Evolutionary conservation across 208 protist genomes (phyloP).

Genomic region (Wallacemonas rigidus): DNA sequence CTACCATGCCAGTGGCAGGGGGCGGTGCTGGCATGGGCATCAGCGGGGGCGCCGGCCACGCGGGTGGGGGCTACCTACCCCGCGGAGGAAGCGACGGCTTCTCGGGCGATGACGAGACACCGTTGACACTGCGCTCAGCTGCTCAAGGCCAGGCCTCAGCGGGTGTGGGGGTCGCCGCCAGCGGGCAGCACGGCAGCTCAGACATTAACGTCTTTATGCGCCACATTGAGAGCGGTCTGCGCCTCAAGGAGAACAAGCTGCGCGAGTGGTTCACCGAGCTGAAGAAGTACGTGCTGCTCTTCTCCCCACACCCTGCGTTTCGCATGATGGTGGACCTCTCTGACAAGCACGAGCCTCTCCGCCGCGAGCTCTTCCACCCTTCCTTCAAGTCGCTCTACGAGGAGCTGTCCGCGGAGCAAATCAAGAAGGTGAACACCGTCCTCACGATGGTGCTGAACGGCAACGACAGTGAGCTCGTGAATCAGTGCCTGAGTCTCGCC

Average conservation of each 20-base stretch:
- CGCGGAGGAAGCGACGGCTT: conserved; percentile 13
- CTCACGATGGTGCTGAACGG: conserved; percentile 79
- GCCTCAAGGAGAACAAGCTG: conserved; percentile 76
- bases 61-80: background rate
- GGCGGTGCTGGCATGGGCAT: background rate
- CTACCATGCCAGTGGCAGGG: background rate
- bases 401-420: conserved; percentile 79
- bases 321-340: conserved; percentile 90
- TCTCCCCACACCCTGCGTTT: conserved; percentile 86
- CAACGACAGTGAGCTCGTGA: conserved; percentile 81
- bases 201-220: conserved; percentile 85
- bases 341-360: conserved; percentile 90
- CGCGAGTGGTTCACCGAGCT: conserved; percentile 91
- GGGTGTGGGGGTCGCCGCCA: conserved; percentile 13
- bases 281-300: conserved; percentile 87
- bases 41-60: background rate
- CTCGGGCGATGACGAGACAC: conserved; percentile 29
- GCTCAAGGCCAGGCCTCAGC: conserved; percentile 12
- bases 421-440: conserved; percentile 86
- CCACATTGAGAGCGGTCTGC: conserved; percentile 80
- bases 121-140: conserved; percentile 8
- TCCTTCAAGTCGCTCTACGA: conserved; percentile 92
- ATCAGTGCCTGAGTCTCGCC: conserved; percentile 82
- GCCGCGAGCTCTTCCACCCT: conserved; percentile 86
- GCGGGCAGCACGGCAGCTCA: background rate